A percentile compares a stretch with the other conserved stretches of the same genome.
Evolutionary conservation across 352 stramenopile genomes (phyloP).

Genomic region (Phytophthora tentaculata): DNA sequence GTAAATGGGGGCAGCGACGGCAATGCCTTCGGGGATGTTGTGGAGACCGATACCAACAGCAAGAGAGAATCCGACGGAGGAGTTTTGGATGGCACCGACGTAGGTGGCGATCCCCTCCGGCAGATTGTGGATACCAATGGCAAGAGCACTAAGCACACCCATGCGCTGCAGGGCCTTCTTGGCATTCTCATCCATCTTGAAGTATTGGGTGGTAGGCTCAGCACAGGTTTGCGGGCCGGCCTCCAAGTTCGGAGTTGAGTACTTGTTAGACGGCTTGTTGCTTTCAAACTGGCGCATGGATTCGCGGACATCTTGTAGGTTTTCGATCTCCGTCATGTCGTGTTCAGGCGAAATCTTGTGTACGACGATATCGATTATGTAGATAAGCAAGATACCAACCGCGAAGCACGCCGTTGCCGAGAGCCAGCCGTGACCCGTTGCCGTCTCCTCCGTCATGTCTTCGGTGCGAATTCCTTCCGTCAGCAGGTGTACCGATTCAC

Average conservation of each 20-base stretch:
- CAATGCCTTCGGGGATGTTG: constrained; percentile 97
- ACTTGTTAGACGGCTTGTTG: constrained; percentile 27
- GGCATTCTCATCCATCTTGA: constrained; percentile 43
- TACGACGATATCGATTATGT: constrained; percentile 51
- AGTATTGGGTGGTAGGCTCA: constrained; percentile 7
- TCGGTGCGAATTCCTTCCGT: constrained; percentile 41
- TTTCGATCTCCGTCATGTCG: constrained; percentile 38
- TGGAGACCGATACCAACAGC: constrained; percentile 96
- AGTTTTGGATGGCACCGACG: constrained; percentile 90
- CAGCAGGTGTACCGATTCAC: constrained; percentile 44
- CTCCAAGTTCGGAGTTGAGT: constrained; percentile 27
- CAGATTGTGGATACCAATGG: constrained; percentile 95
- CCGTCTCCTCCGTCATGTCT: constrained; percentile 39
- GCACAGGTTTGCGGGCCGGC: constrained; percentile 19
- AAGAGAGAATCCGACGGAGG: constrained; percentile 90
- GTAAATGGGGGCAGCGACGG: constrained; percentile 95
- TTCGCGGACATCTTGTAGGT: constrained; percentile 37
- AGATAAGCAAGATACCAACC: constrained; percentile 71
- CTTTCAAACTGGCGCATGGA: constrained; percentile 41
- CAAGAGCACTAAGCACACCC: constrained; percentile 92
- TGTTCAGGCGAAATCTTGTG: constrained; percentile 45
- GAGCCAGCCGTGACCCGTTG: constrained; percentile 71
- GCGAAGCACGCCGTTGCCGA: constrained; percentile 88
- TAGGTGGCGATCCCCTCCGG: constrained; percentile 96
- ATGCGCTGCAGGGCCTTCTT: constrained; percentile 71